Conservation (phyloP, 768 basidiomycete genomes). For the Epithele typhae region DNA sequence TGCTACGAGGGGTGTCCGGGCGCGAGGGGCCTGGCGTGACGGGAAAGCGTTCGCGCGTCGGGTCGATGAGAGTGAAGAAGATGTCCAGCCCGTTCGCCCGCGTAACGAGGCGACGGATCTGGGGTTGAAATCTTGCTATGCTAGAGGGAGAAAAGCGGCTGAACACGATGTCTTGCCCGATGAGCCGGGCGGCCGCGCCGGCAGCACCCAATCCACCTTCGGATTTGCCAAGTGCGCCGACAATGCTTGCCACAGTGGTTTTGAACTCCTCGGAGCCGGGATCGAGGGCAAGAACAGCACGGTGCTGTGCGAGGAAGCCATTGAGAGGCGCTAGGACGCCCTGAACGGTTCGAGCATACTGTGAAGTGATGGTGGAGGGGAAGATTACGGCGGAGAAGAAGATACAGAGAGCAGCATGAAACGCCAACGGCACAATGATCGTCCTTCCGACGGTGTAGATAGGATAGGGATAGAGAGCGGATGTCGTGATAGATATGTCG, state of each 20-base stretch:
- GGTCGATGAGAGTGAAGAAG: slow-evolving; percentile 64
- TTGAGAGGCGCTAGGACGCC: slow-evolving; percentile 46
- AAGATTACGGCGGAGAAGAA: slow-evolving; percentile 51
- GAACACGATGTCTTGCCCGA: slow-evolving; percentile 57
- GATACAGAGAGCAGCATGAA: slow-evolving; percentile 58
- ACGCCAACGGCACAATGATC: slow-evolving; percentile 52
- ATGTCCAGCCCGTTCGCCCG: slow-evolving; percentile 58
- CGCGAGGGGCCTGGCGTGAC: slow-evolving; percentile 23
- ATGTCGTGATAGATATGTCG: slow-evolving; percentile 60
- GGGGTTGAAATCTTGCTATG: slow-evolving; percentile 45
- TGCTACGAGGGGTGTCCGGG: slow-evolving; percentile 39
- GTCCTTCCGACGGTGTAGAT: slow-evolving; percentile 54
- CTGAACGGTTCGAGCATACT: slow-evolving; percentile 49
- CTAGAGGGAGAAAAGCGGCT: slow-evolving; percentile 56
- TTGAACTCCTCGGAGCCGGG: slow-evolving; percentile 39
- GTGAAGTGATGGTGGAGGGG: slow-evolving; percentile 56
- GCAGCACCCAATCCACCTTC: slow-evolving; percentile 53
- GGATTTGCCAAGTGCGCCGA: slow-evolving; percentile 29
- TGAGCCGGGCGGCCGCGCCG: slow-evolving; percentile 45
- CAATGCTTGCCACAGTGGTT: slow-evolving; percentile 31
- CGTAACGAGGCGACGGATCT: slow-evolving; percentile 47
- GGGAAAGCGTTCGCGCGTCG: slow-evolving; percentile 51
- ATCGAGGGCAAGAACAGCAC: slow-evolving; percentile 38
- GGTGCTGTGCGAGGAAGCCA: slow-evolving; percentile 42
- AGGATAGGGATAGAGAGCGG: slow-evolving; percentile 60